Evolutionary conservation across 371 early-diverging fungal genomes (phyloP), one percentile per base, ranked within the genome.

Genomic region (Syncephalastrum monosporum): DNA sequence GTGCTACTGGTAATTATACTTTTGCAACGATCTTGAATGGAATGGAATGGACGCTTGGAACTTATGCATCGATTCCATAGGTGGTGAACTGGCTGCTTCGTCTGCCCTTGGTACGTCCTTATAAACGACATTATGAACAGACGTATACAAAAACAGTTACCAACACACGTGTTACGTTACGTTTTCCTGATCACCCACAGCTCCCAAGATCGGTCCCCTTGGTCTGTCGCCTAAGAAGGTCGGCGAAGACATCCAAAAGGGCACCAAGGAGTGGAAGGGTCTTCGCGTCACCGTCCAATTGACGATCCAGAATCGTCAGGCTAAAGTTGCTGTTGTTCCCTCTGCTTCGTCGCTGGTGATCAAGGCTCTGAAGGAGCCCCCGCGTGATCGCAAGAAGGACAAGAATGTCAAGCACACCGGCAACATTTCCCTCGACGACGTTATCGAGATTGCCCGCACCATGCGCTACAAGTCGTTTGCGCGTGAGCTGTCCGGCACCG

Each of bases 151-250:
- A 4, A 6, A 29, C 29, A 29, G 29, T 33, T 21, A 7, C 17
- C 29, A 41, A 46, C 33, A 19, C 15, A 15, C 12, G 13, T 42
- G 6, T 43, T 15, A 52, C 21, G 33, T 24, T 50, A 25, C 27
- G 24, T 33, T 38, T 8, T n/a, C 16, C 5, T 47, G 15, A 25
- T 21, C 10, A 50, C 5, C 19, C 10, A 43, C 38, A 63, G 74
- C 76, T 29, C 99, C 99, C 79, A 99, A 97, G 91, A 94, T 99
- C 70, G 99, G 99, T 91, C 99, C 99, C 68, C 91, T 99, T 69
- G 99, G 99, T 93, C 85, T 99, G 84, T 91, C 97, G 53, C 99
- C 99, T 82, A 99, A 99, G 90, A 98, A 98, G 89, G 96, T 99
- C 69, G 99, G 99, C 83, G 99, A 99, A 86, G 99, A 99, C 82